Evolutionary conservation across 2,329 filamentous ascomycete genomes (phyloP), one percentile per base, ranked within the genome.

Genomic region (Fusarium euwallaceae): DNA sequence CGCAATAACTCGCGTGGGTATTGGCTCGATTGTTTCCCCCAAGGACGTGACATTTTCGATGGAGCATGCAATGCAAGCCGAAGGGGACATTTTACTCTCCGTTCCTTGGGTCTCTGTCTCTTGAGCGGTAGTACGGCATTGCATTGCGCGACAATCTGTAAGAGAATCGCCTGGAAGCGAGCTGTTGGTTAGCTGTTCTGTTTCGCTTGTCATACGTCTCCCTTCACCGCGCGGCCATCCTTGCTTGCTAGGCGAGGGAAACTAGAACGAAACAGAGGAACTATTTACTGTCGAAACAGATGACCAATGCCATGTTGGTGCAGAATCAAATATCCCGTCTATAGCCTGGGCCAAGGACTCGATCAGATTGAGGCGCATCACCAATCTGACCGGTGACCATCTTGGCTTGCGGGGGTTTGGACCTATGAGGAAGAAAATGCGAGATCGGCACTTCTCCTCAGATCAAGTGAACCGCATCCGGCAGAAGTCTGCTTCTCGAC

Each of bases 1-100:
- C 70, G 70, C 73, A 68, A 68, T 45, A 39, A 53, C 56, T 59
- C 59, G 76, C 64, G 69, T 72, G 70, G 76, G 74, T 70, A 79
- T 79, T 79, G 76, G 77, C 65, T 72, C 74, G 64, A 70, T 74
- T 56, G 20, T 16, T 24, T 65, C 67, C 72, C 77, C 77, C 71
- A 79, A 74, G 69, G 61, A 67, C 45, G 64, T 61, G 60, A 58
- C 64, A 61, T 65, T 66, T 77, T 59, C 34, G 67, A 73, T 66
- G 62, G 64, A 70, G 61, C n/a, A 75, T 65, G 63, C 66, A 67
- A 65, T 71, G 64, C 71, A 73, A 67, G 68, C 59, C 70, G 72
- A 73, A 73, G 66, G 66, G 32, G 53, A 68, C 41, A 34, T 48
- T 48, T 27, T 62, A 7, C 55, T 53, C 29, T 51, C 51, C 22